Evolutionary conservation across 306 rosid species (phyloP).

Genomic region (Sesbania bispinosa): DNA sequence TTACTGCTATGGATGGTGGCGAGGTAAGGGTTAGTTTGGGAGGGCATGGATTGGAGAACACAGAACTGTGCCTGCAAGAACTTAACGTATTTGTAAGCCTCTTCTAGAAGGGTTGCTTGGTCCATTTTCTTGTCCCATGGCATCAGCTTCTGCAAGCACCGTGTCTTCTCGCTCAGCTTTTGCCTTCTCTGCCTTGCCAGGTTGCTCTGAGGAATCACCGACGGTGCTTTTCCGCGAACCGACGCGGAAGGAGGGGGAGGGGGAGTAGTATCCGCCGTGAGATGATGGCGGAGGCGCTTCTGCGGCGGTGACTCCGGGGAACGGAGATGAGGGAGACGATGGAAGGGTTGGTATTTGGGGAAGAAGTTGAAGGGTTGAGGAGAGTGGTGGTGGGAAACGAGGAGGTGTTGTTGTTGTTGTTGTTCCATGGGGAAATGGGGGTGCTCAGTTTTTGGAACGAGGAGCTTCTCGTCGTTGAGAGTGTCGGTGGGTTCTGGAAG

Average conservation of each 20-base stretch:
- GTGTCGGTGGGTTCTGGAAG: not conserved
- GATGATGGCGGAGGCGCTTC: conserved; percentile 34
- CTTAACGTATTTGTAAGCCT: conserved; percentile 66
- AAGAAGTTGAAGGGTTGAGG: conserved; percentile 29
- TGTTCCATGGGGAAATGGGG: not conserved
- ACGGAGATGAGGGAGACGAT: conserved; percentile 51
- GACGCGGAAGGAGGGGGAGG: not conserved
- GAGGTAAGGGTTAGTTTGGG: not conserved
- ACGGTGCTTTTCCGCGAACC: not conserved
- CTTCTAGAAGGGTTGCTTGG: conserved; percentile 61
- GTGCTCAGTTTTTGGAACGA: conserved; percentile 31
- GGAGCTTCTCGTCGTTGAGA: not conserved
- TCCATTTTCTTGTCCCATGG: conserved; percentile 94
- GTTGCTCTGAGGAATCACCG: conserved; percentile 41
- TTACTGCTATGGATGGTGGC: not conserved
- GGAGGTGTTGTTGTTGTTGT: not conserved
- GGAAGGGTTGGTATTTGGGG: not conserved
- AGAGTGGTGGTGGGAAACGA: not conserved
- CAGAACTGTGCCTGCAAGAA: conserved; percentile 69
- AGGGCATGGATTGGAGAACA: conserved; percentile 67
- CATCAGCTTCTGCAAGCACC: conserved; percentile 72
- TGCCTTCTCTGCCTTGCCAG: conserved; percentile 65
- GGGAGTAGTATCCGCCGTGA: not conserved
- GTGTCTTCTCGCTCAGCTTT: conserved; percentile 74
- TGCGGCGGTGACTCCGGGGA: conserved; percentile 27